Conservation (phyloP, 257 asterid species). For the Nicotiana noctiflora region DNA sequence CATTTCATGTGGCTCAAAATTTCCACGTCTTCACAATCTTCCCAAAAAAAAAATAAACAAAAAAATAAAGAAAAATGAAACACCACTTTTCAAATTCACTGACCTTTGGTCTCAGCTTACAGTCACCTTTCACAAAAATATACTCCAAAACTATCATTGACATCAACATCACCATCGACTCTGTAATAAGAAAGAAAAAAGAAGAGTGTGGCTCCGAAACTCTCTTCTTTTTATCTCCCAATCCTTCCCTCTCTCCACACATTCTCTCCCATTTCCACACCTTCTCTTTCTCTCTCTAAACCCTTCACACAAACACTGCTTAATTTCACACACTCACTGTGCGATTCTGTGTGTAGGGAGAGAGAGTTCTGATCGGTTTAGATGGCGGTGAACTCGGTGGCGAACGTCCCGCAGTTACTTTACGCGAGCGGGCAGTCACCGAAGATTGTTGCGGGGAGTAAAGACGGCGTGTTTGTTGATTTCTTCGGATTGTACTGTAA, state of each 20-base stretch:
- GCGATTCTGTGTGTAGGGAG: neutral
- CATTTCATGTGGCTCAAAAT: slow-evolving; percentile 3
- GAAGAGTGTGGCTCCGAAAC: slow-evolving; percentile 15
- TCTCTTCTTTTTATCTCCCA: slow-evolving; percentile 17
- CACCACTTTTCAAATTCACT: neutral
- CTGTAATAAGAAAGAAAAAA: neutral
- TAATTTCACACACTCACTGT: neutral
- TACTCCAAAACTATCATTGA: neutral
- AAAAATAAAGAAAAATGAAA: neutral
- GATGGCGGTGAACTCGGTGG: slow-evolving; percentile 30
- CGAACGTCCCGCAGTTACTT: slow-evolving; percentile 32
- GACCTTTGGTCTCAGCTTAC: slow-evolving; percentile 5
- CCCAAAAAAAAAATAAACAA: neutral
- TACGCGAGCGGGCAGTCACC: slow-evolving; percentile 23
- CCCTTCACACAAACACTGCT: neutral
- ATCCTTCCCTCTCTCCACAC: slow-evolving; percentile 25
- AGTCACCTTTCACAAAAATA: neutral
- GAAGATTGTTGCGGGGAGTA: slow-evolving; percentile 3
- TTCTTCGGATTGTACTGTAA: slow-evolving; percentile 27
- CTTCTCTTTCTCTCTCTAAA: neutral
- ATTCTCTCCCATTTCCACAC: slow-evolving; percentile 6
- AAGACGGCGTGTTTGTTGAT: slow-evolving; percentile 24
- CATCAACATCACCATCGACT: neutral
- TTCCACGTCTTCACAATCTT: neutral
- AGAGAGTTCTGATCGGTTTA: neutral